Conservation (phyloP, 106 monocot species). For the Dactylorhiza incarnata region DNA sequence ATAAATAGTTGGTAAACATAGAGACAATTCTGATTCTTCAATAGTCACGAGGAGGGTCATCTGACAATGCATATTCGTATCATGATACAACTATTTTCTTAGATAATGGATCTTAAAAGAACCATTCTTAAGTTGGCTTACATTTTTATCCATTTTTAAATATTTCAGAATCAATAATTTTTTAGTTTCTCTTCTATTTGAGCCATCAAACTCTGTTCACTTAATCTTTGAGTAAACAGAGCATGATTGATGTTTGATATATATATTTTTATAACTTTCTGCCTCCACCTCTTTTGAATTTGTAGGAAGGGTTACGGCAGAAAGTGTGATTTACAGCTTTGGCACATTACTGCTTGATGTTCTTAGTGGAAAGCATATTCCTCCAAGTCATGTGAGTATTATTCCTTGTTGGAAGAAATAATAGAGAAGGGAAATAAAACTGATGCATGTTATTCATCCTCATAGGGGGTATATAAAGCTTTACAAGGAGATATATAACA, state of each 20-base stretch:
- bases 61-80: too few relatives aligned
- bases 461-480: too few relatives aligned
- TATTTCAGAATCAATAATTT: background rate
- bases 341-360: slow-evolving; percentile 58
- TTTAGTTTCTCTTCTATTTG: background rate
- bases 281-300: background rate
- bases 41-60: too few relatives aligned
- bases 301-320: slow-evolving; percentile 58
- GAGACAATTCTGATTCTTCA: too few relatives aligned
- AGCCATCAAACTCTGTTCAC: background rate
- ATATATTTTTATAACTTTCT: background rate
- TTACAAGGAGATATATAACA: too few relatives aligned
- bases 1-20: too few relatives aligned
- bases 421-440: too few relatives aligned
- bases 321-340: slow-evolving; percentile 74
- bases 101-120: background rate
- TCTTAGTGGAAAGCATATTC: slow-evolving; percentile 37
- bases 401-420: too few relatives aligned
- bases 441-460: too few relatives aligned
- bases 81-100: too few relatives aligned
- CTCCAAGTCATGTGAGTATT: slow-evolving; percentile 56
- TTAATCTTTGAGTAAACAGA: background rate
- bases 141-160: background rate
- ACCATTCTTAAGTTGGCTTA: background rate
- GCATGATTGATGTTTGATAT: background rate